A percentile compares a stretch with the other conserved stretches of the same genome.
These are phyloP conservation scores for Aegle marmelos DNA, from an alignment of 345 rosid genomes.

Conservation along the genomic window DNA sequence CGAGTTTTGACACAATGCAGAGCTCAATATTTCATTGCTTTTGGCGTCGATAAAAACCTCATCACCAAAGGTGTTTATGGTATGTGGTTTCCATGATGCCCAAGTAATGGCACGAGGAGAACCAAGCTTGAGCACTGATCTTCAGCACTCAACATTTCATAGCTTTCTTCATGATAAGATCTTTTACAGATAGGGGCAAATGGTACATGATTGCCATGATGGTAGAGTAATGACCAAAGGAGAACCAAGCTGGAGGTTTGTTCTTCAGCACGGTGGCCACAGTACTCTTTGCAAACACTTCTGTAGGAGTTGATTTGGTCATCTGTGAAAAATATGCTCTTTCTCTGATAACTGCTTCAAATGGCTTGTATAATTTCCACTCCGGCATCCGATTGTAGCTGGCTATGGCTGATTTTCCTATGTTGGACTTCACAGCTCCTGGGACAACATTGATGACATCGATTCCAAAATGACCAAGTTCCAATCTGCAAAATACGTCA, in stretches of 20 bases:
- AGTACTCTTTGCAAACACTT: conserved; percentile 66
- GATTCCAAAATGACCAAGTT: conserved; percentile 74
- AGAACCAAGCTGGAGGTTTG: conserved; percentile 81
- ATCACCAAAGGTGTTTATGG: conserved; percentile 53
- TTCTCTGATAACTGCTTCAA: conserved; percentile 47
- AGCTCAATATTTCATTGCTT: not conserved
- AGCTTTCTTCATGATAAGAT: conserved; percentile 41
- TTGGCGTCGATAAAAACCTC: conserved; percentile 45
- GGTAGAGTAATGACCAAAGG: conserved; percentile 61
- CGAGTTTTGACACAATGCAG: too few species aligned
- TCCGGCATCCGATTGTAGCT: conserved; percentile 68
- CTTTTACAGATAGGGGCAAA: conserved; percentile 60
- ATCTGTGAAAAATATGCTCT: conserved; percentile 60
- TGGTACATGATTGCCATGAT: conserved; percentile 52
- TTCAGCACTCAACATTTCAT: conserved; percentile 54
- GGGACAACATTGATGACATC: conserved; percentile 73
- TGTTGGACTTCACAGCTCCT: conserved; percentile 79
- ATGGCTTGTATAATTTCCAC: conserved; percentile 74
- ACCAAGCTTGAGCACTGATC: conserved; percentile 73
- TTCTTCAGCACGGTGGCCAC: conserved; percentile 54
- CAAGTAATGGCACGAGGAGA: conserved; percentile 44
- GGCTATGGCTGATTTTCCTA: conserved; percentile 56
- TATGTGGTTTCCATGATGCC: conserved; percentile 45
- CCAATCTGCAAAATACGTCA: conserved; percentile 50
- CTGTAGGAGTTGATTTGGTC: conserved; percentile 55